A percentile compares a stretch with the other conserved stretches of the same genome.
These are phyloP conservation scores for Arthrobotrys sphaeroides DNA, from an alignment of 2,329 filamentous ascomycete genomes.

Conservation along the genomic window DNA sequence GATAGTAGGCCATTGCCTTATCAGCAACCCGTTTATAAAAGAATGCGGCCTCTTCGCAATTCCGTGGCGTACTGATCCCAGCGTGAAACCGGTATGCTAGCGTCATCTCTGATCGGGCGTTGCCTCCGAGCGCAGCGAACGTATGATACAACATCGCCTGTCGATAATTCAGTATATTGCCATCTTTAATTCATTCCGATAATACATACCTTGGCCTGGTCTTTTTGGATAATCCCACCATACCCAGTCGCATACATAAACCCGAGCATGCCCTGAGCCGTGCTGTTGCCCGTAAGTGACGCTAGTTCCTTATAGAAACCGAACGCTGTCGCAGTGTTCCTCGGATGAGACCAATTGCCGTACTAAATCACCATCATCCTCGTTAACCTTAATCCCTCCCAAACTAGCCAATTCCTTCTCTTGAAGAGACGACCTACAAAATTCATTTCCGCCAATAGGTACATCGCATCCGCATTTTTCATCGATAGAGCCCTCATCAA, in stretches of 20 bases:
- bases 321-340: conserved; percentile 82
- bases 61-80: conserved; percentile 84
- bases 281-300: conserved; percentile 80
- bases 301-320: conserved; percentile 82
- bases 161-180: not conserved
- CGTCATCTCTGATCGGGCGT: conserved; percentile 91
- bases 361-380: conserved; percentile 64
- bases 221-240: conserved; percentile 78
- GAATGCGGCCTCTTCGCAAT: conserved; percentile 82
- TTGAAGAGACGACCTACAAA: conserved; percentile 65
- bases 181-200: not conserved
- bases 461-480: conserved; percentile 80
- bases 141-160: conserved; percentile 87
- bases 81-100: conserved; percentile 84
- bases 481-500: conserved; percentile 58
- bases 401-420: not conserved
- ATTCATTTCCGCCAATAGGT: conserved; percentile 89
- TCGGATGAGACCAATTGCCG: conserved; percentile 88
- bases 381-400: not conserved
- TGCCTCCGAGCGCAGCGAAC: conserved; percentile 84
- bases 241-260: conserved; percentile 96
- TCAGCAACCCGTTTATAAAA: conserved; percentile 95
- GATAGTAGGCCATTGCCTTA: conserved; percentile 87
- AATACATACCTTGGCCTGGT: conserved; percentile 75
- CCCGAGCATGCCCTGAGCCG: conserved; percentile 93